Evolutionary conservation across 176 grass and related monocot species (phyloP).

Genomic region (Saccharum spontaneum): DNA sequence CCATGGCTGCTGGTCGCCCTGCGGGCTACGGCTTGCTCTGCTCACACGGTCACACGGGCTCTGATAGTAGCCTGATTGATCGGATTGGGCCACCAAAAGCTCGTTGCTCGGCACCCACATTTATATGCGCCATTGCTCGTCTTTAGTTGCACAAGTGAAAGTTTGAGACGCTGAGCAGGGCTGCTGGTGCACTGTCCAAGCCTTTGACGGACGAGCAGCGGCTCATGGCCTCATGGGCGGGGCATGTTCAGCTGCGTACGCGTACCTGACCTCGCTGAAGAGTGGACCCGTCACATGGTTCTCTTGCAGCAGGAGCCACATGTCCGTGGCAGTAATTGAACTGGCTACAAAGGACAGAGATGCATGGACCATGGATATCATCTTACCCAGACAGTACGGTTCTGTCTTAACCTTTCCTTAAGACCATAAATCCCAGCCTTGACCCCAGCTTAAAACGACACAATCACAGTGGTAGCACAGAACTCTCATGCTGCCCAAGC

Average conservation of each 20-base stretch:
- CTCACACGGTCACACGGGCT: not conserved
- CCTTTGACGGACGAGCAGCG: not conserved
- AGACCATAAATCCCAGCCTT: not conserved
- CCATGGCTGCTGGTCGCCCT: conserved; percentile 2
- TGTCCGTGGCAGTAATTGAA: not conserved
- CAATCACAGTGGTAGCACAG: not conserved
- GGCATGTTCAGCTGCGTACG: too few relatives aligned
- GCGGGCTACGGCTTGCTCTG: not conserved
- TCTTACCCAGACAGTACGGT: not conserved
- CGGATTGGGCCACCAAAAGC: not conserved
- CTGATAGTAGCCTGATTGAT: not conserved
- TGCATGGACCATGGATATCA: not conserved
- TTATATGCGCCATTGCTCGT: not conserved
- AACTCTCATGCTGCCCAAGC: conserved; percentile 4
- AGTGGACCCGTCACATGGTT: not conserved
- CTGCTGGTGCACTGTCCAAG: not conserved
- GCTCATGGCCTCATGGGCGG: too few relatives aligned
- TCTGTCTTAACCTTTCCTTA: not conserved
- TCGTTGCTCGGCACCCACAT: not conserved
- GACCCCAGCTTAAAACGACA: not conserved
- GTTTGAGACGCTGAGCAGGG: not conserved
- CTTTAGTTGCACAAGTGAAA: not conserved
- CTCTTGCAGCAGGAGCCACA: not conserved
- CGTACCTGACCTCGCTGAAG: too few relatives aligned
- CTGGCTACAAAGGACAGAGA: not conserved